Conservation (phyloP, 1,284 basidiomycete genomes). For the Xerocomus minutiporus region DNA sequence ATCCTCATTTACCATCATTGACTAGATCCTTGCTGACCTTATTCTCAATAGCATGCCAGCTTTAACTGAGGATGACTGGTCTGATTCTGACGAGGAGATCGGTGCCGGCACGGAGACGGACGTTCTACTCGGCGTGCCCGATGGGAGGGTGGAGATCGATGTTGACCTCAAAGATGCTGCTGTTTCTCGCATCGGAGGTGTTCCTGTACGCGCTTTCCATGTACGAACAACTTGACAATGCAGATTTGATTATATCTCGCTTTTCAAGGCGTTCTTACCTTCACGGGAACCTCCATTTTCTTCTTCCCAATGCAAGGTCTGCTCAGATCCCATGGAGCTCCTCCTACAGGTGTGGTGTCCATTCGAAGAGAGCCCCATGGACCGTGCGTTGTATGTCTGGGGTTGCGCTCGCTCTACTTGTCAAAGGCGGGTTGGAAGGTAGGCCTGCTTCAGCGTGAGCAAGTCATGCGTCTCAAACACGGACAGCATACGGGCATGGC, state of each 20-base stretch:
- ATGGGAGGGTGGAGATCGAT: slow-evolving; percentile 55
- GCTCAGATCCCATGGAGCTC: slow-evolving; percentile 68
- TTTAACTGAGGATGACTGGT: slow-evolving; percentile 57
- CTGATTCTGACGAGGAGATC: slow-evolving; percentile 68
- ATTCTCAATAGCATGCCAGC: slow-evolving; percentile 34
- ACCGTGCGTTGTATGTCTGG: slow-evolving; percentile 78
- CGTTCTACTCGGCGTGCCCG: slow-evolving; percentile 72
- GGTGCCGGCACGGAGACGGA: slow-evolving; percentile 57
- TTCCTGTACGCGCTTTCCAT: slow-evolving; percentile 66
- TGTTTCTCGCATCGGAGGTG: slow-evolving; percentile 81
- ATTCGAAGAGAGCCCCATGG: slow-evolving; percentile 74
- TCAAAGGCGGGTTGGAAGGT: slow-evolving; percentile 71
- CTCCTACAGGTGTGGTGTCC: slow-evolving; percentile 84
- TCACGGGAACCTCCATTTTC: slow-evolving; percentile 50
- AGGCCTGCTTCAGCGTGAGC: slow-evolving; percentile 32
- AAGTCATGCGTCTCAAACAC: slow-evolving; percentile 12
- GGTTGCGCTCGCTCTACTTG: slow-evolving; percentile 64
- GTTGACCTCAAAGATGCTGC: slow-evolving; percentile 64
- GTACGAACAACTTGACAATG: slow-evolving; percentile 31
- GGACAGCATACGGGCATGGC: slow-evolving; percentile 70
- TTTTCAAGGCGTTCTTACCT: slow-evolving; percentile 53
- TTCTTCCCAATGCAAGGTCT: slow-evolving; percentile 64
- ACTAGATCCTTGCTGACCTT: slow-evolving; percentile 19
- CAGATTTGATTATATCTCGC: slow-evolving; percentile 27
- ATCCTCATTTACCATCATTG: slow-evolving; percentile 31